These are phyloP conservation scores for Saccharomyces hybrid DNA, from an alignment of 1,139 yeast genomes.

Conservation along the genomic window DNA sequence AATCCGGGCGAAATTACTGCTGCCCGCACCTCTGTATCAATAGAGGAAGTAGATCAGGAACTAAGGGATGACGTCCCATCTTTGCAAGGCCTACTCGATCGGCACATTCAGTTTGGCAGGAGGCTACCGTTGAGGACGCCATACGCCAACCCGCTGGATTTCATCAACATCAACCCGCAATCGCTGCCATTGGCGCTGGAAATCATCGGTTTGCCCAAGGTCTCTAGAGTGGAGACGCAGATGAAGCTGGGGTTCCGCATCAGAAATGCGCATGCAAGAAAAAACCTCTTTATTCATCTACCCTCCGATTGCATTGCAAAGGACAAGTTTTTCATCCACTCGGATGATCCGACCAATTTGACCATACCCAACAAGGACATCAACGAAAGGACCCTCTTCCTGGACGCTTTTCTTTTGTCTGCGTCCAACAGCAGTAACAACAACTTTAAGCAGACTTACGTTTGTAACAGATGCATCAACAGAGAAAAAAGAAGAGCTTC, in stretches of 20 bases:
- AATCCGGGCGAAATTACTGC: not conserved
- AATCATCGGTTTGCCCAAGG: conserved; percentile 59
- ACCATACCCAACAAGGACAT: conserved; percentile 38
- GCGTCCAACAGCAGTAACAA: conserved; percentile 20
- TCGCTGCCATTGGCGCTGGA: conserved; percentile 52
- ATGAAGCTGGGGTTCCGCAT: conserved; percentile 56
- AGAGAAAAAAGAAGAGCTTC: conserved; percentile 92
- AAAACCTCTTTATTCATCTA: conserved; percentile 43
- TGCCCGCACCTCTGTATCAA: not conserved
- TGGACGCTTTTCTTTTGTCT: conserved; percentile 64
- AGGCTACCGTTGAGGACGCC: conserved; percentile 17
- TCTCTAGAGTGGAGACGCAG: conserved; percentile 92
- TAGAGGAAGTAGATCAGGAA: not conserved
- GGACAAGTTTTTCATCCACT: conserved; percentile 40
- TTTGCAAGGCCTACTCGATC: not conserved
- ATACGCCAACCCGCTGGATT: conserved; percentile 17
- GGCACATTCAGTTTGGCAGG: conserved; percentile 18
- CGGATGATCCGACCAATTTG: conserved; percentile 38
- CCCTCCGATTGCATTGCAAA: conserved; percentile 85
- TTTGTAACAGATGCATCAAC: conserved; percentile 80
- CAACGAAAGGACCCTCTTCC: conserved; percentile 43
- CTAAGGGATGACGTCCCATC: not conserved
- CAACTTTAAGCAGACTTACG: conserved; percentile 48
- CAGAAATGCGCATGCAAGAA: conserved; percentile 50
- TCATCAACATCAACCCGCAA: conserved; percentile 28